Percentiles rank a stretch among this genome's conserved stretches.
Conservation (phyloP, 225 moss, liverwort and hornwort species). For the Sphagnum contortum region DNA sequence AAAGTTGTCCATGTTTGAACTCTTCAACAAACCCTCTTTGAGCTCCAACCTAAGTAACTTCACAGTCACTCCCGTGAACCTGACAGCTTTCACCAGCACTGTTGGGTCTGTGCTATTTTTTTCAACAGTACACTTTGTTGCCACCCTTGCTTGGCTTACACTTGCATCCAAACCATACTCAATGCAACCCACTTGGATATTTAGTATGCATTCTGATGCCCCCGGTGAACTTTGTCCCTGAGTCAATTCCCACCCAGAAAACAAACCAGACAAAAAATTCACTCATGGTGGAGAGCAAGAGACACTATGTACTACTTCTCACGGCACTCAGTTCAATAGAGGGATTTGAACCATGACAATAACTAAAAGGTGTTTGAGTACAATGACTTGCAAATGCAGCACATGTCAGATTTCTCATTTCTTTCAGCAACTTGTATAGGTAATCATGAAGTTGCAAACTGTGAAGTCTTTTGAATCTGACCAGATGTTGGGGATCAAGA, state of each 20-base stretch:
- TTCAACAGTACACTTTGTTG: constrained; percentile 13
- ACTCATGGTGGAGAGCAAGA: too few species aligned
- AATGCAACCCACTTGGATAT: constrained; percentile 52
- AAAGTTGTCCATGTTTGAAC: constrained; percentile 5
- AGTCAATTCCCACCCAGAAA: neutral
- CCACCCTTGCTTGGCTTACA: constrained; percentile 21
- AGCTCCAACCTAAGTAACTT: constrained; percentile 39
- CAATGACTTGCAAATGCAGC: too few species aligned
- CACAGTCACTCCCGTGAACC: constrained; percentile 63
- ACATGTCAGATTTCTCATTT: too few species aligned
- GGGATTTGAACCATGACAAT: too few species aligned
- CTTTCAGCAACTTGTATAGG: too few species aligned
- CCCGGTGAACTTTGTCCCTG: neutral
- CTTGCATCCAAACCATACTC: constrained; percentile 68
- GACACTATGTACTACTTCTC: too few species aligned
- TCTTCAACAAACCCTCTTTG: constrained; percentile 20
- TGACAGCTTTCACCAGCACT: constrained; percentile 72
- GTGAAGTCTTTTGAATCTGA: too few species aligned
- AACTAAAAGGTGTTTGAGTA: too few species aligned
- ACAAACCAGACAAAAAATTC: too few species aligned
- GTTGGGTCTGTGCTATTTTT: constrained; percentile 34
- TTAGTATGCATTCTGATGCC: constrained; percentile 23
- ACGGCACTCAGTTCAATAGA: too few species aligned
- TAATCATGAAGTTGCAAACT: too few species aligned
- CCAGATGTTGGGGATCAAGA: too few species aligned